Percentiles rank a stretch among this genome's conserved stretches.
Conservation (phyloP, 1,284 basidiomycete species). For the Ganoderma multipileum region DNA sequence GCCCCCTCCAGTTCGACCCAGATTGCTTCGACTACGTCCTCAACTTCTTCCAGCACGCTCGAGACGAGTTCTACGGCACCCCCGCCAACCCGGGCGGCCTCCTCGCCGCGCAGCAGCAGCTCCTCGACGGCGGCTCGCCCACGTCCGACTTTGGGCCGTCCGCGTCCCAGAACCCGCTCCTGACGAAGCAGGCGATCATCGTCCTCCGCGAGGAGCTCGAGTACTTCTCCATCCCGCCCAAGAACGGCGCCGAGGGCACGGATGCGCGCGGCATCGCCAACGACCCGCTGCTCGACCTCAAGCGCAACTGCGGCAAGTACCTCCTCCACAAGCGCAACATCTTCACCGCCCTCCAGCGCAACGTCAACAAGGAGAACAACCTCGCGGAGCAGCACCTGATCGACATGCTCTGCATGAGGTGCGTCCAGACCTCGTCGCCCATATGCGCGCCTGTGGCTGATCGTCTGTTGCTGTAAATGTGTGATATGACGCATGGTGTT, state of each 20-base stretch:
- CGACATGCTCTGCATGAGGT: slow-evolving; percentile 99
- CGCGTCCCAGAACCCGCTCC: slow-evolving; percentile 85
- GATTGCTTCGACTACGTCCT: slow-evolving; percentile 95
- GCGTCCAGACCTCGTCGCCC: slow-evolving; percentile 32
- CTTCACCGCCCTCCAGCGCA: slow-evolving; percentile 97
- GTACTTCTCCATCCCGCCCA: slow-evolving; percentile 96
- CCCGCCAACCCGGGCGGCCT: slow-evolving; percentile 70
- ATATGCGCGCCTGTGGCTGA: slow-evolving; percentile 4
- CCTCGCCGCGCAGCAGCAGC: slow-evolving; percentile 80
- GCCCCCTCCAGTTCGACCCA: slow-evolving; percentile 86
- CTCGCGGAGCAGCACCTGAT: slow-evolving; percentile 99
- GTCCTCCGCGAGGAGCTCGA: slow-evolving; percentile 98
- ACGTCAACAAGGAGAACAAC: slow-evolving; percentile 99
- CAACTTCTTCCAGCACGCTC: slow-evolving; percentile 88
- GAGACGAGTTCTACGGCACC: slow-evolving; percentile 93
- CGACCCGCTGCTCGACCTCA: slow-evolving; percentile 76
- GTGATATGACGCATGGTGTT: not conserved
- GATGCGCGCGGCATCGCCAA: slow-evolving; percentile 84
- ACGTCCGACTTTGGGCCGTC: slow-evolving; percentile 69
- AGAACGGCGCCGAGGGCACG: slow-evolving; percentile 64
- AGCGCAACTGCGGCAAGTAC: slow-evolving; percentile 85
- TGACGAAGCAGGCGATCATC: slow-evolving; percentile 98
- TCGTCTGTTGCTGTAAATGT: not conserved
- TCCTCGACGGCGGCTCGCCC: slow-evolving; percentile 65
- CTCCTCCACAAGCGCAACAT: slow-evolving; percentile 92